Percentiles rank a stretch among this genome's conserved stretches.
Conservation (phyloP, 371 early-diverging fungal species). For the Circinella umbellata region DNA sequence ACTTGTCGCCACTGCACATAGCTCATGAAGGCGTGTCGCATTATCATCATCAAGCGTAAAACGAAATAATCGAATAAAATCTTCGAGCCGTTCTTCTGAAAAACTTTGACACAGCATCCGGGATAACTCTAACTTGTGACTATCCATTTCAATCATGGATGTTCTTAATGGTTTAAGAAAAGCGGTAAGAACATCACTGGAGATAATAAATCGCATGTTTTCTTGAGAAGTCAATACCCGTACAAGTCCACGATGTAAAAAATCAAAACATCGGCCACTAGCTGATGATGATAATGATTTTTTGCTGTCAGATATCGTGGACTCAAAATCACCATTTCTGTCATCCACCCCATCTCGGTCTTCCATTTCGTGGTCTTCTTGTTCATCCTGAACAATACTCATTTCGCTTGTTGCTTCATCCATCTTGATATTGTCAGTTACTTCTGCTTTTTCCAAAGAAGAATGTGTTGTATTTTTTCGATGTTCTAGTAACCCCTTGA, state of each 20-base stretch:
- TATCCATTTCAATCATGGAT: conserved; percentile 3
- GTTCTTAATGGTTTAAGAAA: conserved; percentile 22
- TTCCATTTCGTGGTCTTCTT: background rate
- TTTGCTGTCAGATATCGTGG: no score
- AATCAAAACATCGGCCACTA: conserved; percentile 2
- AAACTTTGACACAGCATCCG: conserved; percentile 19
- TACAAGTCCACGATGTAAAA: conserved; percentile 16
- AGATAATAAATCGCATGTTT: conserved; percentile 24
- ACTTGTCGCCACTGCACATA: conserved; percentile 35
- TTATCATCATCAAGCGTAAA: conserved; percentile 32
- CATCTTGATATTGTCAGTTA: background rate
- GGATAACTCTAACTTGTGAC: background rate
- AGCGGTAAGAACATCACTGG: conserved; percentile 23
- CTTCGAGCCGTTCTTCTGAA: conserved; percentile 17
- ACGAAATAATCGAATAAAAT: conserved; percentile 24
- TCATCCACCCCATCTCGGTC: no score
- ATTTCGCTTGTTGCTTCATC: background rate
- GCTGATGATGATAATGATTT: background rate
- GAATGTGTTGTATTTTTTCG: background rate
- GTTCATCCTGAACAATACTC: background rate
- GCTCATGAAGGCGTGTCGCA: conserved; percentile 34
- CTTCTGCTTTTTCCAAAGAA: background rate
- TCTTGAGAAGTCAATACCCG: conserved; percentile 28
- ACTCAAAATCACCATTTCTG: no score
- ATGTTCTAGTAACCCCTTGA: background rate